A percentile compares a stretch with the other conserved stretches of the same genome.
These are phyloP conservation scores for Astrothelium macrocarpum DNA, from an alignment of 495 filamentous ascomycete species.

Conservation along the genomic window DNA sequence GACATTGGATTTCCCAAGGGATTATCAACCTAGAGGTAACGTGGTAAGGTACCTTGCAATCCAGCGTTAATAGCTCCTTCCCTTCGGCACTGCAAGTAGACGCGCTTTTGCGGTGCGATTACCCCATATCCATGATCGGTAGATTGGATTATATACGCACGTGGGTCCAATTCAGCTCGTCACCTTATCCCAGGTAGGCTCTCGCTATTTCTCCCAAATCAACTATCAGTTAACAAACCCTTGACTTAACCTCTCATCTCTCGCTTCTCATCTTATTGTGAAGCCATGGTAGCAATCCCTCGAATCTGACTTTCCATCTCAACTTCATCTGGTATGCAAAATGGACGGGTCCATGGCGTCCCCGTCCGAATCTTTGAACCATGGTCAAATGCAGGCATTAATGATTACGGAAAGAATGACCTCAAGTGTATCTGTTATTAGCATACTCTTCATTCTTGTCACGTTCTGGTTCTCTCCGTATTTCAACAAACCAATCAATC, in stretches of 20 bases:
- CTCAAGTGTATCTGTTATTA: not conserved
- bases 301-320: not conserved
- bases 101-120: not conserved
- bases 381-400: not conserved
- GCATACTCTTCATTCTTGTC: slow-evolving; percentile 1
- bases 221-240: not conserved
- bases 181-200: not conserved
- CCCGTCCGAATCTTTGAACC: not conserved
- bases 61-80: not conserved
- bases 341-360: not conserved
- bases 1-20: not conserved
- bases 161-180: not conserved
- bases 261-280: not conserved
- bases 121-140: no score
- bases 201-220: not conserved
- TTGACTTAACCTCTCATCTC: not conserved
- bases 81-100: no score
- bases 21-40: not conserved
- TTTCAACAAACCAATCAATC: slow-evolving; percentile 4
- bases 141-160: not conserved
- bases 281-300: not conserved
- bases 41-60: not conserved
- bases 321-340: not conserved
- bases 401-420: not conserved
- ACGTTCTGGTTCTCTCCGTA: slow-evolving; percentile 5